Percentiles rank a stretch among this genome's conserved stretches.
Evolutionary conservation across 331 rosid species (phyloP).

Genomic region (Ulmus americana): DNA sequence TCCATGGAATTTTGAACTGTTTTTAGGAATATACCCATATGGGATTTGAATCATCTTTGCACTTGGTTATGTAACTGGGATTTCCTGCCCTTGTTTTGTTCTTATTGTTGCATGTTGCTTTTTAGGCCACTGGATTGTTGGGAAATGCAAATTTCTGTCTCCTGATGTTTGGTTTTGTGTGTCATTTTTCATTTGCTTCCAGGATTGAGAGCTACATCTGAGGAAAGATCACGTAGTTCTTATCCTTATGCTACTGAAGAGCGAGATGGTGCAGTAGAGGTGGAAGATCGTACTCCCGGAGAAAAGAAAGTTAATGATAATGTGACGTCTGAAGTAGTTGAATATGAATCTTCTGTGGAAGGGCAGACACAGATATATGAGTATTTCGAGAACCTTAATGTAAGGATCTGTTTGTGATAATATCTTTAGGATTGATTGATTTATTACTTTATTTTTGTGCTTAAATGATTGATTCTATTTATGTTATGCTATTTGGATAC

Average conservation of each 20-base stretch:
- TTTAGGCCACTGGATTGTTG: not conserved
- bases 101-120: not conserved
- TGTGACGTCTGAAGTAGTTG: constrained; percentile 25
- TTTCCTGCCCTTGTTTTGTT: not conserved
- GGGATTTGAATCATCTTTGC: not conserved
- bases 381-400: constrained; percentile 40
- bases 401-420: constrained; percentile 25
- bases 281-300: constrained; percentile 34
- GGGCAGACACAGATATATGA: constrained; percentile 34
- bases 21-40: too few species aligned
- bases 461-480: not conserved
- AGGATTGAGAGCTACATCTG: constrained; percentile 57
- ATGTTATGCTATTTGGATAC: not conserved
- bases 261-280: constrained; percentile 28
- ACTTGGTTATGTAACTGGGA: not conserved
- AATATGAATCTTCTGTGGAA: constrained; percentile 29
- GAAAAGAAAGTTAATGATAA: constrained; percentile 29
- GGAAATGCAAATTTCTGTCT: not conserved
- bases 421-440: not conserved
- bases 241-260: constrained; percentile 32
- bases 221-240: constrained; percentile 46
- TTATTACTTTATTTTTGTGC: not conserved
- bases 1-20: not conserved
- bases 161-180: not conserved
- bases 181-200: constrained; percentile 2